A percentile compares a stretch with the other conserved stretches of the same genome.
Evolutionary conservation across 148 eudicot genomes (phyloP).

Genomic region (Rheum nobile): DNA sequence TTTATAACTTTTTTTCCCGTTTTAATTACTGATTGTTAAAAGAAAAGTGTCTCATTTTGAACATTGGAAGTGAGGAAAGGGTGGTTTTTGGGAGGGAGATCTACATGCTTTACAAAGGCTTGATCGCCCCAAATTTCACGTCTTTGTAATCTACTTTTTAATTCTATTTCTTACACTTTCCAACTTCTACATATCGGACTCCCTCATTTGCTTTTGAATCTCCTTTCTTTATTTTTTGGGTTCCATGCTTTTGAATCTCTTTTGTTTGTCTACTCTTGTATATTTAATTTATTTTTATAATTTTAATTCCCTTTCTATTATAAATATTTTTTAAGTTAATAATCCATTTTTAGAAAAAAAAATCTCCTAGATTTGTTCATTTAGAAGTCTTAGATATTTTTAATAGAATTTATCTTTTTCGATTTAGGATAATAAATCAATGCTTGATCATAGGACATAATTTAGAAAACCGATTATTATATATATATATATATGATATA

Average conservation of each 20-base stretch:
- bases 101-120: not conserved
- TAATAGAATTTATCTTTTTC: too few species aligned
- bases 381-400: too few species aligned
- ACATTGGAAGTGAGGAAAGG: constrained; percentile 4
- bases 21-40: not conserved
- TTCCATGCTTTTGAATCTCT: not conserved
- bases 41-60: not conserved
- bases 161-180: not conserved
- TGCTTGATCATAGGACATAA: too few species aligned
- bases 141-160: constrained; percentile 1
- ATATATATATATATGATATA: too few species aligned
- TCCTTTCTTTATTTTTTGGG: not conserved
- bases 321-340: not conserved
- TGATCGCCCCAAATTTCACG: not conserved
- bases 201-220: constrained; percentile 3
- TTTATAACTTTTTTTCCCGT: not conserved
- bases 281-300: not conserved
- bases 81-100: not conserved
- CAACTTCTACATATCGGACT: not conserved
- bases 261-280: not conserved
- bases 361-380: too few species aligned
- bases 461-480: too few species aligned
- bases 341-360: too few species aligned
- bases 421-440: too few species aligned
- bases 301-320: not conserved